A percentile compares a stretch with the other conserved stretches of the same genome.
Conservation (phyloP, 2,329 filamentous ascomycete genomes). For the Diaporthe velutina region DNA sequence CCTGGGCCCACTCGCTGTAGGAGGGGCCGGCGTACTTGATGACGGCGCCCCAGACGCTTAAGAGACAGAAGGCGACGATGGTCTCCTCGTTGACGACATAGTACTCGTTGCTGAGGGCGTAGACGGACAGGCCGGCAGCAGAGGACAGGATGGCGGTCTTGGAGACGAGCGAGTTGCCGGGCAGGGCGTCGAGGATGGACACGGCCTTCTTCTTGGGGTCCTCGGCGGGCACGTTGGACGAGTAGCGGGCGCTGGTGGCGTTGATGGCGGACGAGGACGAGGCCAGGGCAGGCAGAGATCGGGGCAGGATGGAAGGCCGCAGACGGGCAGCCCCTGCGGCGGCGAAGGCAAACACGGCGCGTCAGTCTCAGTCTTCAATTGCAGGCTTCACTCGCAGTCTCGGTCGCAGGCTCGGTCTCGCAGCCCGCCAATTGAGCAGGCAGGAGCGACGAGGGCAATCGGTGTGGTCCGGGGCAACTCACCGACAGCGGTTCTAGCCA, state of each 20-base stretch:
- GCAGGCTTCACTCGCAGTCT: not conserved
- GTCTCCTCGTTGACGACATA: slow-evolving; percentile 99
- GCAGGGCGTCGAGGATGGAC: slow-evolving; percentile 92
- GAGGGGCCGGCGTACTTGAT: slow-evolving; percentile 94
- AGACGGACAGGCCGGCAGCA: slow-evolving; percentile 88
- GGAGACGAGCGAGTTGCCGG: slow-evolving; percentile 91
- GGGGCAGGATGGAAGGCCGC: slow-evolving; percentile 83
- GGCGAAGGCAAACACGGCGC: slow-evolving; percentile 42
- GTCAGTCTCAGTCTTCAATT: slow-evolving; percentile 39
- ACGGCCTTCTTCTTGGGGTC: slow-evolving; percentile 98
- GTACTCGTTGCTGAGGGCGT: slow-evolving; percentile 99
- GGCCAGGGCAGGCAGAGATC: slow-evolving; percentile 78
- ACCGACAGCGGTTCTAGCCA: slow-evolving; percentile 96
- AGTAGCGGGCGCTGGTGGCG: slow-evolving; percentile 75
- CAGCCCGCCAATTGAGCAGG: slow-evolving; percentile 52
- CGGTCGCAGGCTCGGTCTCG: not conserved
- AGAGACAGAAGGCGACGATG: slow-evolving; percentile 90
- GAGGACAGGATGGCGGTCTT: slow-evolving; percentile 98
- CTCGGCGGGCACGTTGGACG: slow-evolving; percentile 83
- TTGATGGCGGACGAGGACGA: slow-evolving; percentile 63
- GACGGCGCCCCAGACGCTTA: slow-evolving; percentile 92
- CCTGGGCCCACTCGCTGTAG: slow-evolving; percentile 93
- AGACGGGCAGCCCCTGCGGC: slow-evolving; percentile 86
- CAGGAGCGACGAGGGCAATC: not conserved
- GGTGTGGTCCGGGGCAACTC: slow-evolving; percentile 59